Percentiles rank a stretch among this genome's conserved stretches.
These are phyloP conservation scores for Mycena metata DNA, from an alignment of 768 basidiomycete species.

Conservation along the genomic window DNA sequence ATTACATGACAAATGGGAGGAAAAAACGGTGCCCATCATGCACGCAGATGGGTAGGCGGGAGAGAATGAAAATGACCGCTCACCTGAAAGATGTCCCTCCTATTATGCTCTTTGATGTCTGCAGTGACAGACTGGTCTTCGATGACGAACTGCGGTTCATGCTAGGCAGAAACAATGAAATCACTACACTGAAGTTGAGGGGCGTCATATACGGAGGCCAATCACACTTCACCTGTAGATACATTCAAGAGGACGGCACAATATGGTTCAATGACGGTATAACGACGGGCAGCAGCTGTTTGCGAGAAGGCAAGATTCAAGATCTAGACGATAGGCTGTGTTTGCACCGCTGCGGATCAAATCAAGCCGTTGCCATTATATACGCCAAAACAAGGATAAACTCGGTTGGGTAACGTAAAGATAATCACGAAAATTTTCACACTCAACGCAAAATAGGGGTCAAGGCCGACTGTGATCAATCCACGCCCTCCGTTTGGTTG, in stretches of 20 bases:
- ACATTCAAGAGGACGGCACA: neutral
- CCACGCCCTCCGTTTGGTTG: no score
- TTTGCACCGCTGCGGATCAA: no score
- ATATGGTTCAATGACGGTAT: conserved; percentile 1
- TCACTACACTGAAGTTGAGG: neutral
- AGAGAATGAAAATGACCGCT: neutral
- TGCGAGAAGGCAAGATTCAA: no score
- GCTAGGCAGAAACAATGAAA: neutral
- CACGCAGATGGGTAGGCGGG: neutral
- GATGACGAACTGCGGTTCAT: neutral
- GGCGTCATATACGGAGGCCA: neutral
- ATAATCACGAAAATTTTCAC: no score
- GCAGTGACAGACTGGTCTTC: neutral
- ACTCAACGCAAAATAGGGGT: no score
- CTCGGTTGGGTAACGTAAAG: no score
- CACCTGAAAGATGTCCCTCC: neutral
- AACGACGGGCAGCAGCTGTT: neutral
- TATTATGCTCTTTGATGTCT: neutral
- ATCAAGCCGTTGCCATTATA: no score
- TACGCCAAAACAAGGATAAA: no score
- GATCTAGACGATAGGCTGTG: no score
- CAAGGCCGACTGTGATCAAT: no score
- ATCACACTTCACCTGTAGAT: neutral
- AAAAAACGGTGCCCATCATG: neutral
- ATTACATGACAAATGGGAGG: neutral